phyloP scores from a whole-genome alignment of 139 green algal genomes.

The Edaphochlamys debaryana region DNA sequence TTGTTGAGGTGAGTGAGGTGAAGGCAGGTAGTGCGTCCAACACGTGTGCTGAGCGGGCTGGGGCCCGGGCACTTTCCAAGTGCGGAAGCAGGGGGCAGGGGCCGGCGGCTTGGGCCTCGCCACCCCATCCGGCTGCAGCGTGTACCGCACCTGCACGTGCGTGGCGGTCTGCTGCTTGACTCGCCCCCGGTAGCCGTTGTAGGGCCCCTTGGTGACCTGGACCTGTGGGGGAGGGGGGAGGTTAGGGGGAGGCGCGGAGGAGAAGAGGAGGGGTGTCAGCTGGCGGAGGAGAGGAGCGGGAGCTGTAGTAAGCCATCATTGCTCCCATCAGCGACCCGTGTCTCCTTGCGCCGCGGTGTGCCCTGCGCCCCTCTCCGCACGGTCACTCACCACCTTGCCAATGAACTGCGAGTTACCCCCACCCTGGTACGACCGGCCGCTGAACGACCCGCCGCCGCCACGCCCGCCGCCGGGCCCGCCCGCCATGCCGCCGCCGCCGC shows the following conservation, averaged over 20 bases:
- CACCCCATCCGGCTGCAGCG: conserved; percentile 93
- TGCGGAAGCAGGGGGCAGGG: too few species aligned
- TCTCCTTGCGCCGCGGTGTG: too few species aligned
- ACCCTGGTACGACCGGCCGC: conserved; percentile 11
- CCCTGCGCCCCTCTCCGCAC: too few species aligned
- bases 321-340: too few species aligned
- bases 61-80: too few species aligned
- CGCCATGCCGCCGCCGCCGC: neutral
- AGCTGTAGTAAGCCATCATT: too few species aligned
- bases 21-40: too few species aligned
- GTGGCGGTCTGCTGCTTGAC: conserved; percentile 86
- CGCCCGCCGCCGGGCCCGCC: conserved; percentile 2
- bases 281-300: neutral
- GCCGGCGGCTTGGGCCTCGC: too few species aligned
- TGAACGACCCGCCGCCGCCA: conserved; percentile 22
- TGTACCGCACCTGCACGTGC: conserved; percentile 67
- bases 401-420: conserved; percentile 20
- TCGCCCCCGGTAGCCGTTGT: conserved; percentile 85
- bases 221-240: too few species aligned
- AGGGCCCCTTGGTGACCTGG: conserved; percentile 63
- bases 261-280: neutral
- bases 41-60: too few species aligned
- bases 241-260: neutral
- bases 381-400: conserved; percentile 40
- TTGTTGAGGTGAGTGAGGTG: too few species aligned